Conservation (phyloP, 495 filamentous ascomycete species). For the Trypethelium eluteriae region DNA sequence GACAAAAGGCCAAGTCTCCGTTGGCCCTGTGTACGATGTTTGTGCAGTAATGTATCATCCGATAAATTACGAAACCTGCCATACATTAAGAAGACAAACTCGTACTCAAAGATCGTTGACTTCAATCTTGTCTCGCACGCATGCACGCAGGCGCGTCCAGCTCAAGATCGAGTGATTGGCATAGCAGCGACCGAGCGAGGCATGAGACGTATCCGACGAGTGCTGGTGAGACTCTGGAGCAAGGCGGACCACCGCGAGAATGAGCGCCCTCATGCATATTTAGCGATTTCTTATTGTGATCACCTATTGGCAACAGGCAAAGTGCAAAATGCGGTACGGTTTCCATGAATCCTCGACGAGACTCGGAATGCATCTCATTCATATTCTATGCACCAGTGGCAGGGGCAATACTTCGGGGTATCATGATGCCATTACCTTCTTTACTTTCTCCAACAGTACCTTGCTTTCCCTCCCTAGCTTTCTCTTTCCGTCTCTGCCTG, state of each 20-base stretch:
- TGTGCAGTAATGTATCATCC: neutral
- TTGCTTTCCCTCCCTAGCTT: constrained; percentile 80
- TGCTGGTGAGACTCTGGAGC: neutral
- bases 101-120: constrained; percentile 9
- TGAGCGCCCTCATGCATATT: neutral
- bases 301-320: too few relatives aligned
- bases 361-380: neutral
- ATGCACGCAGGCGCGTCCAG: constrained; percentile 5
- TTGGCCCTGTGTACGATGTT: too few relatives aligned
- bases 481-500: constrained; percentile 68
- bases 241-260: neutral
- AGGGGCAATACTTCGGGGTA: neutral
- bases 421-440: constrained; percentile 53
- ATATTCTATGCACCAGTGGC: neutral
- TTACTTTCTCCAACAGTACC: constrained; percentile 73
- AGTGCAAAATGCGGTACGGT: neutral
- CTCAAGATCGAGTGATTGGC: neutral
- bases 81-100: neutral
- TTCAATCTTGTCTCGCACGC: constrained; percentile 8
- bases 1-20: too few relatives aligned
- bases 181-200: constrained; percentile 8
- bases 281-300: neutral
- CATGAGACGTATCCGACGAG: neutral
- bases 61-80: constrained; percentile 8
- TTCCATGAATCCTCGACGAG: neutral